phyloP scores from a whole-genome alignment of 352 stramenopile species.

The Phytophthora nicotianae region DNA sequence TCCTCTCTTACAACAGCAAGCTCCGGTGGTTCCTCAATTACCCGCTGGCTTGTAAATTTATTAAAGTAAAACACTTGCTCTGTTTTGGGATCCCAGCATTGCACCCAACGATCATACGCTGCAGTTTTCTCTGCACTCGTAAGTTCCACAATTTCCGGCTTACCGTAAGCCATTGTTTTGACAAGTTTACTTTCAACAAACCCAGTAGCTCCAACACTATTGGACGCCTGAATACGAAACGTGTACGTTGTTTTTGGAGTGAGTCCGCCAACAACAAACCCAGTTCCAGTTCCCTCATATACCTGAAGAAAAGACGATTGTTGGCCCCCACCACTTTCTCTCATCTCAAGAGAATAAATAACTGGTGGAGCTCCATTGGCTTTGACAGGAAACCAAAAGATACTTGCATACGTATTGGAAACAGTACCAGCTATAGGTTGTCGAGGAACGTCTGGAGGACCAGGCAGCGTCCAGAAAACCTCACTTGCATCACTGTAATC shows the following conservation, averaged over 20 bases:
- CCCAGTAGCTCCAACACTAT: slow-evolving; percentile 57
- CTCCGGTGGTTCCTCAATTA: slow-evolving; percentile 63
- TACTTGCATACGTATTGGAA: slow-evolving; percentile 71
- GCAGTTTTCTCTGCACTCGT: slow-evolving; percentile 41
- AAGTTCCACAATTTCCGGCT: slow-evolving; percentile 75
- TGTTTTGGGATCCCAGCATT: slow-evolving; percentile 87
- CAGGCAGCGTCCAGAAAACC: slow-evolving; percentile 66
- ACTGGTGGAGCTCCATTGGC: slow-evolving; percentile 65
- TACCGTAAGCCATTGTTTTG: slow-evolving; percentile 58
- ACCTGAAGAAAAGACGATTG: slow-evolving; percentile 47
- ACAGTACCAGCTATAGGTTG: slow-evolving; percentile 58
- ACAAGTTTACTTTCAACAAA: slow-evolving; percentile 72
- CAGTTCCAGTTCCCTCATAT: slow-evolving; percentile 70
- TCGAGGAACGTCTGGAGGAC: slow-evolving; percentile 44
- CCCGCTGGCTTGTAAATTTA: slow-evolving; percentile 77
- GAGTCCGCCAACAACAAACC: slow-evolving; percentile 61
- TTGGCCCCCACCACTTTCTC: slow-evolving; percentile 35
- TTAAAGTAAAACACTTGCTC: slow-evolving; percentile 92
- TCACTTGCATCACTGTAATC: slow-evolving; percentile 60
- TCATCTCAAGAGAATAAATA: slow-evolving; percentile 65
- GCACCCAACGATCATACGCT: slow-evolving; percentile 72
- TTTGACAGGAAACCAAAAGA: slow-evolving; percentile 71
- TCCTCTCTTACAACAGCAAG: slow-evolving; percentile 47
- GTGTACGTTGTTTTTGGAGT: slow-evolving; percentile 55
- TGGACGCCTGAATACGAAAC: slow-evolving; percentile 76